Evolutionary conservation across 192 early-diverging fungal genomes (phyloP).

Genomic region (Dispira simplex): DNA sequence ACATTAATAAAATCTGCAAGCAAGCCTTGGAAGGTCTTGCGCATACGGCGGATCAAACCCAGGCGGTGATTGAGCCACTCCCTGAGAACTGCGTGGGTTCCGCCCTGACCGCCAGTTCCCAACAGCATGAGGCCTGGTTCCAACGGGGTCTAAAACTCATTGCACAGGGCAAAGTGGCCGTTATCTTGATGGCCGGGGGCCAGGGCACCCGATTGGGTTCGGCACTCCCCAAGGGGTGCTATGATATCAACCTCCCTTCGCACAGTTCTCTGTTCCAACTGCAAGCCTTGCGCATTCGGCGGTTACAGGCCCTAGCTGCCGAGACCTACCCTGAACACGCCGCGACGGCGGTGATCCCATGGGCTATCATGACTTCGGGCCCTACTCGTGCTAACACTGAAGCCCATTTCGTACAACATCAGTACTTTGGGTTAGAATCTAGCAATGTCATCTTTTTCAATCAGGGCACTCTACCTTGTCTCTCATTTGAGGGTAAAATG

Average conservation of each 20-base stretch:
- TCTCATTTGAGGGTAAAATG: constrained; percentile 85
- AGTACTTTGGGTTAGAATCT: constrained; percentile 75
- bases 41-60: constrained; percentile 24
- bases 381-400: constrained; percentile 75
- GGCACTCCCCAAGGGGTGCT: constrained; percentile 82
- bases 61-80: constrained; percentile 49
- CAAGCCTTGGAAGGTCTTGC: constrained; percentile 39
- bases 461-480: constrained; percentile 89
- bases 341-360: constrained; percentile 64
- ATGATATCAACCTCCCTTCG: constrained; percentile 83
- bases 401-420: constrained; percentile 57
- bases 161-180: constrained; percentile 75
- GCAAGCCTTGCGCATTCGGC: constrained; percentile 85
- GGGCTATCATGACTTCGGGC: constrained; percentile 98
- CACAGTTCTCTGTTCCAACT: constrained; percentile 81
- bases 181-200: constrained; percentile 86
- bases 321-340: constrained; percentile 18
- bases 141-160: constrained; percentile 63
- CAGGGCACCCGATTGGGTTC: constrained; percentile 77
- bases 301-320: constrained; percentile 58
- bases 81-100: constrained; percentile 54
- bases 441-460: constrained; percentile 91
- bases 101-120: constrained; percentile 27
- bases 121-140: constrained; percentile 48
- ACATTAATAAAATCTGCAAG: constrained; percentile 68